phyloP scores from a whole-genome alignment of 2,329 filamentous ascomycete genomes.

The Exophiala aquamarina region DNA sequence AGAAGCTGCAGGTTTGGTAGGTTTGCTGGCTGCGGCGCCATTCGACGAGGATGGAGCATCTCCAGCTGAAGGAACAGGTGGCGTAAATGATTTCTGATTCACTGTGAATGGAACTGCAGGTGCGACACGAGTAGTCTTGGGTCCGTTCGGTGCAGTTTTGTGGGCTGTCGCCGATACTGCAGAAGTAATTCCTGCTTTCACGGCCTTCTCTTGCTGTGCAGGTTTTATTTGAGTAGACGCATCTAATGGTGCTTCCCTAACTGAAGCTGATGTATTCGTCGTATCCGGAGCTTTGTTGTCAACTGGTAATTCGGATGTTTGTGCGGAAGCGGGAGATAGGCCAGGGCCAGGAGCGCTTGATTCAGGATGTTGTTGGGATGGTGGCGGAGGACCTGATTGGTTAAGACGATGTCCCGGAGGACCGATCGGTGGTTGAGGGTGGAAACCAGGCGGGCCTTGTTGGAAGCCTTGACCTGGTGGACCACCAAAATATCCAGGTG shows the following conservation, averaged over 20 bases:
- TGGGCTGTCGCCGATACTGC: slow-evolving; percentile 17
- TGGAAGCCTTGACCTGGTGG: slow-evolving; percentile 70
- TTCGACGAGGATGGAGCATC: slow-evolving; percentile 31
- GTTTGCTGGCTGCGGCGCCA: slow-evolving; percentile 30
- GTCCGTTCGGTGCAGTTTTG: slow-evolving; percentile 28
- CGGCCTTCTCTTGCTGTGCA: slow-evolving; percentile 22
- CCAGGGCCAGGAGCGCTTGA: slow-evolving; percentile 23
- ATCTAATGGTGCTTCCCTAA: slow-evolving; percentile 27
- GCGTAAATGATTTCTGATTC: slow-evolving; percentile 39
- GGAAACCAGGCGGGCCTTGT: slow-evolving; percentile 56
- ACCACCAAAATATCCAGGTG: slow-evolving; percentile 68
- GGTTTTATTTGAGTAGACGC: slow-evolving; percentile 26
- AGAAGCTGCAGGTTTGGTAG: slow-evolving; percentile 24
- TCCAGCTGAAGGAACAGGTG: slow-evolving; percentile 32
- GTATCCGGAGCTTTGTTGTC: slow-evolving; percentile 40
- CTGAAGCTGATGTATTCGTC: slow-evolving; percentile 33
- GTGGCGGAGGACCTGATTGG: slow-evolving; percentile 32
- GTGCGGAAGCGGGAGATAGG: slow-evolving; percentile 33
- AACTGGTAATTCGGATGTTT: slow-evolving; percentile 45
- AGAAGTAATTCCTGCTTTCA: slow-evolving; percentile 26
- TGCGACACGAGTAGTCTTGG: slow-evolving; percentile 43
- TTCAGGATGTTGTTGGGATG: slow-evolving; percentile 28
- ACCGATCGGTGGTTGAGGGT: slow-evolving; percentile 56
- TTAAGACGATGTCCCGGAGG: slow-evolving; percentile 50
- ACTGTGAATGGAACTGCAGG: slow-evolving; percentile 45